Base-by-base conservation (phyloP, 345 rosid genomes). In the Gossypium thurberi region DNA sequence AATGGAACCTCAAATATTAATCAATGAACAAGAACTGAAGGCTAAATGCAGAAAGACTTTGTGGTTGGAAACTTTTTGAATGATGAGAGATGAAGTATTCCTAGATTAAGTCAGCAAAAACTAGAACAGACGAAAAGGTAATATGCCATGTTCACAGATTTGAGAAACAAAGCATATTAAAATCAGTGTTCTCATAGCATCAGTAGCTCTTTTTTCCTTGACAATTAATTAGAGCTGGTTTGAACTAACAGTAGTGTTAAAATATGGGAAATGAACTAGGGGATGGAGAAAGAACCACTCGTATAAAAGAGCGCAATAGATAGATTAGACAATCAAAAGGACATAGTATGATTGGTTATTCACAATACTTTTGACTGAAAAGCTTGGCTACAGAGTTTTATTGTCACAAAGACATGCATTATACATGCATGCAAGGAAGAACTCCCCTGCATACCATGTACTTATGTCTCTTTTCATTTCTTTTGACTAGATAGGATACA, bases 401-500 rank as follows among this genome's bases (percentile, higher is more conserved):
- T 73, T 9, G 13, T 64, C 40, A 68, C 74, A 65, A 8, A 65
- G 15, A 40, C 52, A 44, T 26, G 33, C 13, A 69, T 52, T 47
- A 42, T 44, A 37, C 2, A 53, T 52, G n/a, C 7, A 33, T 40
- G 6, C 58, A 26, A 8, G 58, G 7, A 46, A 46, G 40, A 11
- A 21, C 20, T 44, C 10, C 21, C 15, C 21, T 68, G 25, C 44
- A 15, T 17, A 25, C 71, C 17, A 9, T 65, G 11, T 50, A 21
- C 59, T 50, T 62, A 46, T 62, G 33, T 51, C 70, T 28, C 70
- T 51, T 70, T 52, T 46, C 52, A 26, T 46, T 72, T 20, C 28
- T 48, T 46, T 75, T 63, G 48, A 65, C 42, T 81, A 86, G 93
- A 80, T 85, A 72, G 89, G 87, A 37, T 85, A 84, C 61, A 85